phyloP scores from a whole-genome alignment of 345 rosid species.

The Kandelia obovata region DNA sequence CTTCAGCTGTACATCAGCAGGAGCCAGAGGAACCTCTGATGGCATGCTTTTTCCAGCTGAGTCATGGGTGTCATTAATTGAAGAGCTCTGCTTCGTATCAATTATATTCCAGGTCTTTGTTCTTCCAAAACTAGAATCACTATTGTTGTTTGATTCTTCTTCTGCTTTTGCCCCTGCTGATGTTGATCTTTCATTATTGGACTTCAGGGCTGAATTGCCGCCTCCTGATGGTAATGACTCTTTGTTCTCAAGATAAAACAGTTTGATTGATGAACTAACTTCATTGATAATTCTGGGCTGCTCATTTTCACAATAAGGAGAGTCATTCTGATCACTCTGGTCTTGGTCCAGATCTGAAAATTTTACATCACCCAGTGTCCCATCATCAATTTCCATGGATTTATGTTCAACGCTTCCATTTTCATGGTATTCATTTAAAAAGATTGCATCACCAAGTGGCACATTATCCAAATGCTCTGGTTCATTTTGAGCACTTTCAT shows the following conservation, averaged over 20 bases:
- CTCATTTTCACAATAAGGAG: not conserved
- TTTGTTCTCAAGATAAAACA: conserved; percentile 20
- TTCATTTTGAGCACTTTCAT: not conserved
- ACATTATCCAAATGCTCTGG: not conserved
- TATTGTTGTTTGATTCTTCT: conserved; percentile 9
- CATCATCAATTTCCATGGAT: not conserved
- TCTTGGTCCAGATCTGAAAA: not conserved
- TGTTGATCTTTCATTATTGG: conserved; percentile 18
- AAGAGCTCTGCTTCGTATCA: conserved; percentile 11
- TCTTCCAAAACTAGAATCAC: conserved; percentile 16
- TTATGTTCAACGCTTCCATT: not conserved
- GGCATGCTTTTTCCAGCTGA: conserved; percentile 19
- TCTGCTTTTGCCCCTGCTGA: conserved; percentile 21
- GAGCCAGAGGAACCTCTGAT: conserved; percentile 13
- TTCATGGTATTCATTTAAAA: not conserved
- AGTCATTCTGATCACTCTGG: conserved; percentile 2
- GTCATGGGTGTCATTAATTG: conserved; percentile 13
- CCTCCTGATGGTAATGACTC: conserved; percentile 18
- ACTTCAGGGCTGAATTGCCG: conserved; percentile 19
- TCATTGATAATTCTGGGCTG: not conserved
- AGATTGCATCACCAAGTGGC: not conserved
- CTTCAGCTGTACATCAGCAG: conserved; percentile 26
- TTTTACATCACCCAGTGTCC: not conserved
- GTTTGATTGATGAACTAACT: conserved; percentile 9
- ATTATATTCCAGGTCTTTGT: not conserved